Conservation (phyloP, 331 rosid species). For the Quercus phellos region DNA sequence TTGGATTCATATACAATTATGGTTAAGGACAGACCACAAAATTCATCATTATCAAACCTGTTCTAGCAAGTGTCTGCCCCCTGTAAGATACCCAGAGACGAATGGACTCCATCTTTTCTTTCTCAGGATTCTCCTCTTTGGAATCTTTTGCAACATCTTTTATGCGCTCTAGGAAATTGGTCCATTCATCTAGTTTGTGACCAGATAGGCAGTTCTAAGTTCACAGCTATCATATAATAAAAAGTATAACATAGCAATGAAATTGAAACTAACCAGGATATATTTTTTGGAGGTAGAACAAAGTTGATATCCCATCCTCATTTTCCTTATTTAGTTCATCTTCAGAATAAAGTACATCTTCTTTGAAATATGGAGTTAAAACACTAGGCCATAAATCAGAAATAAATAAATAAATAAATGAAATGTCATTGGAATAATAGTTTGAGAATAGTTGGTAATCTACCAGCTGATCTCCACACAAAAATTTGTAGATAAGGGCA, state of each 20-base stretch:
- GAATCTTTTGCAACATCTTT: background rate
- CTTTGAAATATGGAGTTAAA: slow-evolving; percentile 93
- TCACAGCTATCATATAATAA: background rate
- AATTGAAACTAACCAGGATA: slow-evolving; percentile 77
- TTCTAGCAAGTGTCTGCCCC: slow-evolving; percentile 92
- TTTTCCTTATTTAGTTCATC: slow-evolving; percentile 64
- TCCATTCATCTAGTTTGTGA: slow-evolving; percentile 75
- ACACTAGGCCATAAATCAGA: slow-evolving; percentile 54
- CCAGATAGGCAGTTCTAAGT: slow-evolving; percentile 11
- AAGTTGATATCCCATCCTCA: slow-evolving; percentile 90
- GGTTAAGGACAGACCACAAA: background rate
- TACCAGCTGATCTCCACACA: background rate
- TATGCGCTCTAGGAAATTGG: slow-evolving; percentile 58
- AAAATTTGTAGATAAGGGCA: background rate
- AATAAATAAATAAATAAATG: background rate
- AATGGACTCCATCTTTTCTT: slow-evolving; percentile 31
- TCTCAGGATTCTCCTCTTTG: background rate
- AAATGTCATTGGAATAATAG: slow-evolving; percentile 19
- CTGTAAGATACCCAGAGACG: slow-evolving; percentile 95
- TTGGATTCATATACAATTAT: slow-evolving; percentile 15
- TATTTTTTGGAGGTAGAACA: slow-evolving; percentile 84
- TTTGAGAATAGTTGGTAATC: slow-evolving; percentile 4
- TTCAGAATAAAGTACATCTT: slow-evolving; percentile 73
- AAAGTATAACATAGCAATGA: slow-evolving; percentile 16
- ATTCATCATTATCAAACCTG: slow-evolving; percentile 54